Conservation (phyloP, 768 basidiomycete genomes). For the Omphalotus guepiniiformis region DNA sequence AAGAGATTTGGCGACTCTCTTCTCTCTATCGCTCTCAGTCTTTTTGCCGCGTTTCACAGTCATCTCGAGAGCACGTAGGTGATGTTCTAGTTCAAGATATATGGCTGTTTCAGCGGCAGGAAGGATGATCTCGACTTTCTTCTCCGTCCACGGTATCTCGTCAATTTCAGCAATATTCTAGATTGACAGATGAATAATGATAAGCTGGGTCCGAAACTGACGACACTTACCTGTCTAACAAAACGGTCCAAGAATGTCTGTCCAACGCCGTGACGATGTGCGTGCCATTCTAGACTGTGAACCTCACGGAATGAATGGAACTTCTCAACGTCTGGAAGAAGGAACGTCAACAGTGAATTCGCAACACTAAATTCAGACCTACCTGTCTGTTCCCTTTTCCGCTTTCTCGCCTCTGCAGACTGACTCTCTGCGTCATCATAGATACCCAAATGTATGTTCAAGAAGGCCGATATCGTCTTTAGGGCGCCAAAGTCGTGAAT, state of each 20-base stretch:
- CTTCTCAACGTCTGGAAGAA: slow-evolving; percentile 66
- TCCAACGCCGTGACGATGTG: slow-evolving; percentile 76
- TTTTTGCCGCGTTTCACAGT: slow-evolving; percentile 59
- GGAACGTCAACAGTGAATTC: background rate
- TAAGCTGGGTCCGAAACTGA: background rate
- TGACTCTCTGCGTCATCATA: slow-evolving; percentile 84
- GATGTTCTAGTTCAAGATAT: slow-evolving; percentile 92
- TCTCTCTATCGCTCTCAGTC: slow-evolving; percentile 83
- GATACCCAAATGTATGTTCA: slow-evolving; percentile 87
- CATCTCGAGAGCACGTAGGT: slow-evolving; percentile 89
- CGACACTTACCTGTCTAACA: slow-evolving; percentile 68
- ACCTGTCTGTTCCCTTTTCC: slow-evolving; percentile 83
- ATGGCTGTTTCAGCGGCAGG: slow-evolving; percentile 94
- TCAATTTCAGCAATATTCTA: slow-evolving; percentile 96
- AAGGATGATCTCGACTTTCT: slow-evolving; percentile 61
- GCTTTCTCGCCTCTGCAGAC: slow-evolving; percentile 72
- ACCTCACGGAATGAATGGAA: slow-evolving; percentile 98
- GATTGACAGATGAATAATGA: too few species aligned
- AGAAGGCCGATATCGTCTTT: slow-evolving; percentile 86
- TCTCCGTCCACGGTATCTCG: slow-evolving; percentile 78
- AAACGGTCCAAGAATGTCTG: slow-evolving; percentile 79
- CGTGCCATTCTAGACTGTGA: slow-evolving; percentile 89
- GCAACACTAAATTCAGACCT: slow-evolving; percentile 14
- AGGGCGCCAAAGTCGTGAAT: slow-evolving; percentile 86
- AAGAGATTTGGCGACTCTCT: slow-evolving; percentile 79